Evolutionary conservation across 2,329 filamentous ascomycete species (phyloP).

Genomic region (Fusarium euwallaceae): DNA sequence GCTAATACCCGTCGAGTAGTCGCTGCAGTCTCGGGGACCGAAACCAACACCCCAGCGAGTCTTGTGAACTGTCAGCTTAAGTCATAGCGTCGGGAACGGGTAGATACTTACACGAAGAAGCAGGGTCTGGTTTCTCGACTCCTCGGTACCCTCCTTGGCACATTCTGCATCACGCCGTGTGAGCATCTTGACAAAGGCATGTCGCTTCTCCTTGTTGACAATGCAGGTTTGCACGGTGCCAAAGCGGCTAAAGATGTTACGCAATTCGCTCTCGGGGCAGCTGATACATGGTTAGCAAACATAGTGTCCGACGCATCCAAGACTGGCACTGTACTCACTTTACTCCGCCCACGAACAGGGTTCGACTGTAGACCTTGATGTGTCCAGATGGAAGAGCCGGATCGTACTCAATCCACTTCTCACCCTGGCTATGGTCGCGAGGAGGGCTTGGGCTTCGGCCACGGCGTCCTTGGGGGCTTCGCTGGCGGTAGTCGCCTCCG

Average conservation of each 20-base stretch:
- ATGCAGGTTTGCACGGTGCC: conserved; percentile 97
- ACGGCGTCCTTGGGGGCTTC: conserved; percentile 81
- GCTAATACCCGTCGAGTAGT: conserved; percentile 92
- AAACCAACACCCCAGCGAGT: conserved; percentile 99
- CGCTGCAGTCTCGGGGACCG: conserved; percentile 95
- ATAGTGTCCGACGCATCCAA: not conserved
- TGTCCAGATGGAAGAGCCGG: conserved; percentile 77
- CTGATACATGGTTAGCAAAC: conserved; percentile 57
- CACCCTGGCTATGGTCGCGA: conserved; percentile 50
- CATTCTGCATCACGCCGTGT: conserved; percentile 85
- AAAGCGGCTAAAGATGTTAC: conserved; percentile 82
- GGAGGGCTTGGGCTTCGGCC: conserved; percentile 73
- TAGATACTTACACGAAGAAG: conserved; percentile 74
- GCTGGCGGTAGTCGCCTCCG: conserved; percentile 84
- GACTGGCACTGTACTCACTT: conserved; percentile 69
- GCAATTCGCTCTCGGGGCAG: conserved; percentile 84
- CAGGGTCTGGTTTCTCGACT: conserved; percentile 77
- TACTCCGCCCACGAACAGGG: conserved; percentile 95
- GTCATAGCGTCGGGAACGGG: conserved; percentile 27
- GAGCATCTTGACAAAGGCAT: conserved; percentile 99
- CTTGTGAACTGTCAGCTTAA: conserved; percentile 57
- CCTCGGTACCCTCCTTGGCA: conserved; percentile 91
- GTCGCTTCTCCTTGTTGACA: conserved; percentile 96
- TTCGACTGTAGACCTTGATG: conserved; percentile 95
- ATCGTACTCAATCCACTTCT: conserved; percentile 87